Evolutionary conservation across 2,329 filamentous ascomycete species (phyloP).

Genomic region (Fusarium sp.): DNA sequence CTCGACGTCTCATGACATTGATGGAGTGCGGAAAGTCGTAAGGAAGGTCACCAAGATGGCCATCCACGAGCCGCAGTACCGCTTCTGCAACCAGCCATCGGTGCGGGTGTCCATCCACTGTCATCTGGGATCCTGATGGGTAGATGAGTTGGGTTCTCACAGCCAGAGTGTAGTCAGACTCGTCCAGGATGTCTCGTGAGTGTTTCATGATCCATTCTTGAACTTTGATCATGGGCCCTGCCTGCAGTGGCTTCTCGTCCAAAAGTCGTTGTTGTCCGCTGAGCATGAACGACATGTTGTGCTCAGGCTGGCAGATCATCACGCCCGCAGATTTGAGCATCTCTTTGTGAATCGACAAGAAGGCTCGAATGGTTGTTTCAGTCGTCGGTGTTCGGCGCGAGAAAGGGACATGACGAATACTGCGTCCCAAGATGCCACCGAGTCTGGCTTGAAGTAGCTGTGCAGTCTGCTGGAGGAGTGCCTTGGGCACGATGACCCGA

Average conservation of each 20-base stretch:
- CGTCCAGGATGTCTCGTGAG: constrained; percentile 74
- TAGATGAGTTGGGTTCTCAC: constrained; percentile 70
- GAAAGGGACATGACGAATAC: constrained; percentile 69
- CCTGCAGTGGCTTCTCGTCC: constrained; percentile 59
- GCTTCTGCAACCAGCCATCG: constrained; percentile 62
- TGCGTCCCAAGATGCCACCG: constrained; percentile 65
- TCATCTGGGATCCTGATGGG: constrained; percentile 62
- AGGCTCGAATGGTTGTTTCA: constrained; percentile 50
- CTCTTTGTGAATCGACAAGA: constrained; percentile 51
- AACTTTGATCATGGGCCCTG: constrained; percentile 62
- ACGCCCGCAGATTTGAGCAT: constrained; percentile 61
- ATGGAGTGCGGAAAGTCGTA: constrained; percentile 48
- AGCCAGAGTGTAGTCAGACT: constrained; percentile 69
- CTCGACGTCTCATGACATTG: constrained; percentile 51
- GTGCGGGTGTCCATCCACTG: constrained; percentile 66
- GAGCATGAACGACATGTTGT: constrained; percentile 73
- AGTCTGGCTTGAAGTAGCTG: constrained; percentile 67
- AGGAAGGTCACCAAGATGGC: constrained; percentile 53
- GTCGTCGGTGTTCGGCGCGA: constrained; percentile 58
- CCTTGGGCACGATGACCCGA: constrained; percentile 68
- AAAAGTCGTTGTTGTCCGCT: constrained; percentile 69
- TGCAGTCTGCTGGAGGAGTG: constrained; percentile 68
- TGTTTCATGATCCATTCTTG: constrained; percentile 63
- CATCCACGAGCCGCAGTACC: constrained; percentile 57
- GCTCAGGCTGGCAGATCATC: constrained; percentile 71